Evolutionary conservation across 75 land plant species (phyloP).

Genomic region (Selaginella moellendorffii): DNA sequence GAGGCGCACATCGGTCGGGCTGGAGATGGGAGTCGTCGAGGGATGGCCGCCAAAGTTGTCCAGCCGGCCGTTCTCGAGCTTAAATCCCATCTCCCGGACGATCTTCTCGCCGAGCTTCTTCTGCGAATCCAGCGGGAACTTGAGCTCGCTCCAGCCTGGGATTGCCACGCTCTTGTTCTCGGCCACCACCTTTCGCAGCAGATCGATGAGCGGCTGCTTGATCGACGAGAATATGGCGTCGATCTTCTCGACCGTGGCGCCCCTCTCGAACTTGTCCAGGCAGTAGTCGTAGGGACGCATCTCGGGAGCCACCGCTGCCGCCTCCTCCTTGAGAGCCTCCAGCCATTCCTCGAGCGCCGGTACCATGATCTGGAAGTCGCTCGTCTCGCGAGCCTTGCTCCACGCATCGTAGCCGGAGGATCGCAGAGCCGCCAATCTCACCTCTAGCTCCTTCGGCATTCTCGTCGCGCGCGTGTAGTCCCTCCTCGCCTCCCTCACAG

Average conservation of each 20-base stretch:
- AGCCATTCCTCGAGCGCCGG: neutral
- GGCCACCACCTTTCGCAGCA: neutral
- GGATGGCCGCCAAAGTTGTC: conserved; percentile 10
- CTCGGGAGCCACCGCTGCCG: neutral
- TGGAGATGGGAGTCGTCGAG: neutral
- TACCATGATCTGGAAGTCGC: neutral
- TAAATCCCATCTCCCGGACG: conserved; percentile 3
- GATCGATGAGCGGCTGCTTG: neutral
- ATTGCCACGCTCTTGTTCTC: neutral
- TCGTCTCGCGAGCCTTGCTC: neutral
- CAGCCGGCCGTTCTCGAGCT: neutral
- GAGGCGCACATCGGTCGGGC: conserved; percentile 7
- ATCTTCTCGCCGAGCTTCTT: neutral
- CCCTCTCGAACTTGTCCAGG: neutral
- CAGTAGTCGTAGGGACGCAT: neutral
- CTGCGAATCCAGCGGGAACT: conserved; percentile 5
- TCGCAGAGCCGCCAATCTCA: neutral
- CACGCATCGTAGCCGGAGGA: neutral
- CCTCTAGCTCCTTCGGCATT: conserved; percentile 1
- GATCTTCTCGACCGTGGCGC: neutral
- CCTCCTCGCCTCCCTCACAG: conserved; percentile 4
- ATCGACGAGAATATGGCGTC: neutral
- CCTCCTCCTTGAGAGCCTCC: neutral
- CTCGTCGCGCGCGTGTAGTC: conserved; percentile 1
- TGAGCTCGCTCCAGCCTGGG: too few species aligned